Evolutionary conservation across 2,329 filamentous ascomycete genomes (phyloP), one percentile per base, ranked within the genome.

Genomic region (Tolypocladium tundrense): DNA sequence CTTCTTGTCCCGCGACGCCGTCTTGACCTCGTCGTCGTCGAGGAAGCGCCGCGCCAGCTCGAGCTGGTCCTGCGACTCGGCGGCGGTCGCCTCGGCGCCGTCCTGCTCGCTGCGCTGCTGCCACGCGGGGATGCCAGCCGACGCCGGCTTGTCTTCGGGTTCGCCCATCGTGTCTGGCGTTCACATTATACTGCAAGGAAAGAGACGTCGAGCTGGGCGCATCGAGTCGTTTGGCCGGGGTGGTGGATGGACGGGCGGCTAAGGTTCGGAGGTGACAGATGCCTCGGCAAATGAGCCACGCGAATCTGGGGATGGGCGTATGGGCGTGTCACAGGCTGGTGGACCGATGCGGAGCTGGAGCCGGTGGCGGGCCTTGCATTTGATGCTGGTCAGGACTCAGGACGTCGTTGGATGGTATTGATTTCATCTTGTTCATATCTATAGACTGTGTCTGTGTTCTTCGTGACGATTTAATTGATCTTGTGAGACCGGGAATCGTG

Each of bases 1-100:
- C 75, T 96, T 96, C 72, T 85, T 86, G 58, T 90, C 87, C 51
- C 79, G 78, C 0, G 87, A 78, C 40, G 87, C 84, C 70, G 87
- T 76, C 59, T 81, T 84, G 58, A 96, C 88, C 24, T 80, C 78
- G 9, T 88, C 84, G 60, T 95, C 87, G 55, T 88, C 77, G 4
- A 97, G 80, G 68, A 96, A 97, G 56, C 79, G 82, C 50, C 81
- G 79, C 35, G 91, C 91, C 67, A 91, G 84, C 19, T 90, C 84
- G 41, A 77, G 65, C 40, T 66, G 64, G 54, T 70, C 65, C 14
- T 45, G 55, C 58, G 43, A 27, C 60, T 41, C 60, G 59, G 58
- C 55, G 55, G 54, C 58, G 57, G 60, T 61, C 11, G 62, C 55
- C 50, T 63, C 43, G 35, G 56, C 45, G 21, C 39, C 58, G 35